These are phyloP conservation scores for Aspergillus flavus DNA, from an alignment of 2,329 filamentous ascomycete genomes.

Conservation along the genomic window DNA sequence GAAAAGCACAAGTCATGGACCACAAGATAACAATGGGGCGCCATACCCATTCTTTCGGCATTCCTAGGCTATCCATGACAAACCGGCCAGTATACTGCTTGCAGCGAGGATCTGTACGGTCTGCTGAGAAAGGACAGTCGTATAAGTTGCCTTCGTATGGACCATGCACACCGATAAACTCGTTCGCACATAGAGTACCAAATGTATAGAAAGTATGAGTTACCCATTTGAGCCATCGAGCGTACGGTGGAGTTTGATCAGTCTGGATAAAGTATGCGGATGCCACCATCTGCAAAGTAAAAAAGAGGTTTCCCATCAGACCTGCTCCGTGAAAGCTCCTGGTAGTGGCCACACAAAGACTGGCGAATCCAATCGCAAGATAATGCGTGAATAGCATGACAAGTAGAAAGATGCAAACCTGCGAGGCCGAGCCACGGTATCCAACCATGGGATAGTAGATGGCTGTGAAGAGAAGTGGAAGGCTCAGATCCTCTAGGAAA, in stretches of 20 bases:
- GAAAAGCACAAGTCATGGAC: neutral
- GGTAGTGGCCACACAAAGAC: neutral
- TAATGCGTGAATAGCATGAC: neutral
- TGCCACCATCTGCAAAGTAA: neutral
- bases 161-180: neutral
- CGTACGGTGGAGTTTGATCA: neutral
- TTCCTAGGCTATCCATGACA: neutral
- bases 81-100: neutral
- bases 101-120: neutral
- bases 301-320: neutral
- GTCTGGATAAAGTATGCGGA: neutral
- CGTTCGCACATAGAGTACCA: neutral
- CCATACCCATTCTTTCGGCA: neutral
- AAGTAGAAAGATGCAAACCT: neutral
- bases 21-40: neutral
- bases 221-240: neutral
- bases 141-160: neutral
- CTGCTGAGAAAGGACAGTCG: neutral
- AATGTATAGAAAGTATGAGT: neutral
- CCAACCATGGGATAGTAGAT: neutral
- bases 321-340: neutral
- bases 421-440: neutral
- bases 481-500: neutral
- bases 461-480: neutral
- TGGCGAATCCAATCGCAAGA: neutral